Evolutionary conservation across 1,284 basidiomycete species (phyloP), one percentile per base, ranked within the genome.

Genomic region (Sporisorium scitamineum): DNA sequence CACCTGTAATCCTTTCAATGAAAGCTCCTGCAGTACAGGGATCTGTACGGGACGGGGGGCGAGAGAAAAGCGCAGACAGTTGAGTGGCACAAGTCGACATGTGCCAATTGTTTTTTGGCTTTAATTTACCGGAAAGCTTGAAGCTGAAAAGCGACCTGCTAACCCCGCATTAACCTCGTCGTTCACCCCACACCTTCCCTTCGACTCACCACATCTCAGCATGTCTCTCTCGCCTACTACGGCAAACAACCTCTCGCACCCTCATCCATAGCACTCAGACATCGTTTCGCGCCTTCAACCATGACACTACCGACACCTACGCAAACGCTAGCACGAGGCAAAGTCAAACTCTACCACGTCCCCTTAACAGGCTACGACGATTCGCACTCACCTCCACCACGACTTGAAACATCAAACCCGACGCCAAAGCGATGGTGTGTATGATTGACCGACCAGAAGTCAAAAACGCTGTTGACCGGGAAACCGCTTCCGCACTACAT

Each of bases 381-480:
- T 47, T 37, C 66, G 0, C 20, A 47, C 32, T 69, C 66, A 5
- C 60, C 66, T 5, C 66, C 66, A 5, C 60, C 66, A 2, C 66
- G 66, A 2, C 51, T 69, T 5, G 13, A 54, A 1, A 2, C 50
- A 2, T 54, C 51, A 1, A 39, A 31, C 18, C 34, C 51, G 10
- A 18, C 6, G 48, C 61, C 2, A 53, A 27, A 20, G 69, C 69
- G 16, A 75, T 75, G 72, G 57, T 75, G 4, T 75, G 72, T 18
- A 41, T 58, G 27, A 76, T 76, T 32, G 55, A 71, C 24, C 56
- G 73, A 55, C 50, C 69, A 0, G 27, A 47, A 0, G 57, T 59
- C 32, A 70, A 69, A 31, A 76, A 76, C 41, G 73, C 73, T 1
- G 68, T 76, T 2, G 73, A 76, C 31, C 24, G 73, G 0, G 48